Evolutionary conservation across 352 stramenopile species (phyloP), one percentile per base, ranked within the genome.

Genomic region (Globisporangium nagaii): DNA sequence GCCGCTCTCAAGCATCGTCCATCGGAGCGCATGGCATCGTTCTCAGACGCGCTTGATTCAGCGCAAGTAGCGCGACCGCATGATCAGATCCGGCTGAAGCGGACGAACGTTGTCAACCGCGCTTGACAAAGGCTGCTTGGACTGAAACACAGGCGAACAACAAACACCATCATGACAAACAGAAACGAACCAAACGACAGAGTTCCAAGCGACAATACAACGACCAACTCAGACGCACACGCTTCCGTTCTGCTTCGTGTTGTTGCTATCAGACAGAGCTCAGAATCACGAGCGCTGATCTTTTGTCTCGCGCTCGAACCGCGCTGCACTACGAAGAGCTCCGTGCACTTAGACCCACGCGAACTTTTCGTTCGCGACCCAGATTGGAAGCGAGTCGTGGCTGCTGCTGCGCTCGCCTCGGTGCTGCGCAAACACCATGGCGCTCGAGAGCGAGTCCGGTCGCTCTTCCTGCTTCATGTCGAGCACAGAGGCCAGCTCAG

Each of bases 371-470:
- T 86, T 86, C 28, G 51, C 59, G 12, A 79, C 15, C 75, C 73
- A 84, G 24, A 60, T 20, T 0, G 68, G 70, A 24, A 66, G 35
- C 30, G 35, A 13, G 12, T 6, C 51, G 15, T 22, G 13, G 46
- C 25, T n/a, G 42, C 28, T 24, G 11, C 13, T n/a, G 28, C n/a
- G 51, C 30, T 36, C 36, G 7, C 35, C n/a, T n/a, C n/a, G 48
- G 43, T 62, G 44, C 9, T 63, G 48, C 9, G 27, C 25, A 45
- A 89, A 81, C 3, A 86, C 39, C 58, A 84, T 76, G 1, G 73
- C 63, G 52, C 72, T 85, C 19, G 78, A 89, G 24, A 85, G 59
- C 27, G 79, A 85, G 37, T 84, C 63, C n/a, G 71, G 53, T 19
- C 75, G 75, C 1, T 73, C 63, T 24, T 39, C 43, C 41, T 71